A percentile compares a stretch with the other conserved stretches of the same genome.
Evolutionary conservation across 441 rosid genomes (phyloP).

Genomic region (Theobroma grandiflorum): DNA sequence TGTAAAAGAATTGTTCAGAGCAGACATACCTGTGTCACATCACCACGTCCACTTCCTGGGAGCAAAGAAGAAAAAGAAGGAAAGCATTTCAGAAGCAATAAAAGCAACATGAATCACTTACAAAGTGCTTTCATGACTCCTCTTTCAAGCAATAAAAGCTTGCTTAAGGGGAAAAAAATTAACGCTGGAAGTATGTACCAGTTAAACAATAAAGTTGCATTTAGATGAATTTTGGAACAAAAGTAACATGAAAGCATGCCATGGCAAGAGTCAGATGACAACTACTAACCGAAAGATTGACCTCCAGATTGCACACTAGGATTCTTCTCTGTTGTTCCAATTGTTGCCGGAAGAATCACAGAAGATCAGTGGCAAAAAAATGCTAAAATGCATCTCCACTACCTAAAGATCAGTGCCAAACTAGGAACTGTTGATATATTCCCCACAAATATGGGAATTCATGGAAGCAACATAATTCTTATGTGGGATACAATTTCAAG

Average conservation of each 20-base stretch:
- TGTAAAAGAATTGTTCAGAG: background rate
- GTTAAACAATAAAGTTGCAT: background rate
- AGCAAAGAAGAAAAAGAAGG: constrained; percentile 20
- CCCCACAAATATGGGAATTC: background rate
- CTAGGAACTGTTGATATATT: background rate
- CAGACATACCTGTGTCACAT: constrained; percentile 52
- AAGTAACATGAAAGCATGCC: background rate
- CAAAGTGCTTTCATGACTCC: background rate
- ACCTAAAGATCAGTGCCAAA: background rate
- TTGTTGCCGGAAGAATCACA: constrained; percentile 49
- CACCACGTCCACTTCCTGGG: constrained; percentile 48
- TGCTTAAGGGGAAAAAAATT: background rate
- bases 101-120: background rate
- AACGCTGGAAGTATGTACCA: background rate
- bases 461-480: background rate
- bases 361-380: constrained; percentile 16
- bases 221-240: constrained; percentile 10
- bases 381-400: background rate
- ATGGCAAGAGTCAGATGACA: background rate
- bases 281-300: constrained; percentile 71
- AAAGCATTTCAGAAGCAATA: background rate
- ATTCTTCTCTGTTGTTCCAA: constrained; percentile 56
- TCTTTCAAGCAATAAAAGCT: constrained; percentile 2
- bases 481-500: background rate
- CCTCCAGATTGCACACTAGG: constrained; percentile 46